Conservation (phyloP, 2,329 filamentous ascomycete genomes). For the Tolypocladium pustulatum region DNA sequence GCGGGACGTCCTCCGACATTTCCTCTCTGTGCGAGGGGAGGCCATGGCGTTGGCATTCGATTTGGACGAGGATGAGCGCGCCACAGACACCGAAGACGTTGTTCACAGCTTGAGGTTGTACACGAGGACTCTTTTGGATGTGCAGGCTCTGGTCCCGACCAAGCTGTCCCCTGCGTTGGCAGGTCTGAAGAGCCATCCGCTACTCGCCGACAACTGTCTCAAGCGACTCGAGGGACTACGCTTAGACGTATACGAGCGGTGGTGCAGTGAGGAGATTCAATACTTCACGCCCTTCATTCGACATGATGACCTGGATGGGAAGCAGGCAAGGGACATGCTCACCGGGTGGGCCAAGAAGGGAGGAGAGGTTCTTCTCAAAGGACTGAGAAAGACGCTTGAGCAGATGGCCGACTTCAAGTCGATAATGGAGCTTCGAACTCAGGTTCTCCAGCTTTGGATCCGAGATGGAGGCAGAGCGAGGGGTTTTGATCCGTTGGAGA, state of each 20-base stretch:
- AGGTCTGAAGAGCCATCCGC: slow-evolving; percentile 55
- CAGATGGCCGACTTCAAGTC: slow-evolving; percentile 54
- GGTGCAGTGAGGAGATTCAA: slow-evolving; percentile 73
- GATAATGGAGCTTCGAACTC: slow-evolving; percentile 59
- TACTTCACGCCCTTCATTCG: slow-evolving; percentile 83
- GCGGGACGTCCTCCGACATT: slow-evolving; percentile 67
- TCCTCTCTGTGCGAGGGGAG: slow-evolving; percentile 61
- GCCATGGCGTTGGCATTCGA: slow-evolving; percentile 56
- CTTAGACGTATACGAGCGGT: slow-evolving; percentile 66
- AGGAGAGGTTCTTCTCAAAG: slow-evolving; percentile 48
- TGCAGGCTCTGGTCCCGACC: slow-evolving; percentile 64
- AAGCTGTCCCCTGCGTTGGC: slow-evolving; percentile 60
- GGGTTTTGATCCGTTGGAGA: slow-evolving; percentile 56
- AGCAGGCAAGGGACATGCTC: slow-evolving; percentile 49
- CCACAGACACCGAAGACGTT: slow-evolving; percentile 36
- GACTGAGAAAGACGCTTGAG: slow-evolving; percentile 49
- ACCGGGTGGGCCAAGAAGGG: slow-evolving; percentile 53
- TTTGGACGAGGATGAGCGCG: slow-evolving; percentile 29
- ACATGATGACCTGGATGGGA: slow-evolving; percentile 61
- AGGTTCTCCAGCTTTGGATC: slow-evolving; percentile 67
- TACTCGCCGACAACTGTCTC: slow-evolving; percentile 64
- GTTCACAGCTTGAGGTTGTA: slow-evolving; percentile 61
- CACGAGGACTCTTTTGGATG: slow-evolving; percentile 64
- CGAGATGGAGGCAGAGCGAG: slow-evolving; percentile 52
- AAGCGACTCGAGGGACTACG: slow-evolving; percentile 58